Percentiles rank a stretch among this genome's conserved stretches.
phyloP scores from a whole-genome alignment of 2,329 filamentous ascomycete species.

The Epichloe amarillans region DNA sequence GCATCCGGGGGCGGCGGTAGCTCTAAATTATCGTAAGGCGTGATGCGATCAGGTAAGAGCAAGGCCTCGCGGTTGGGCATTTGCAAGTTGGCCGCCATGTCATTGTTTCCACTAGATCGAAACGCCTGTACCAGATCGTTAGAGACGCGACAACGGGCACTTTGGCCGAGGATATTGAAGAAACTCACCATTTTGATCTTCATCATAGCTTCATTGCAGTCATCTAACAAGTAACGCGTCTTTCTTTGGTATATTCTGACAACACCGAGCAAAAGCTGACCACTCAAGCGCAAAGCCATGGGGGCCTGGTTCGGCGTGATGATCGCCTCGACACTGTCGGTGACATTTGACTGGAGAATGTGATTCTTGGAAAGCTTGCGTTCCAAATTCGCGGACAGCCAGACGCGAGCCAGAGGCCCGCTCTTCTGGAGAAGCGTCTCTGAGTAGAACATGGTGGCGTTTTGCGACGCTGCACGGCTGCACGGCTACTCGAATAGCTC shows the following conservation, averaged over 20 bases:
- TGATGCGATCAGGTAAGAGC: constrained; percentile 82
- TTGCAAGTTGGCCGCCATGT: constrained; percentile 73
- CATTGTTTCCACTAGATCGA: constrained; percentile 85
- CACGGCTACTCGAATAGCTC: constrained; percentile 4
- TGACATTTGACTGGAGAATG: constrained; percentile 86
- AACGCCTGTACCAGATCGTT: constrained; percentile 54
- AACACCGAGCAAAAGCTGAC: constrained; percentile 86
- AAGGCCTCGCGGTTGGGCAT: constrained; percentile 74
- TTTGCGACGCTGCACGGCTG: constrained; percentile 17
- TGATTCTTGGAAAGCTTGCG: constrained; percentile 97
- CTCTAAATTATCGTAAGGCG: constrained; percentile 71
- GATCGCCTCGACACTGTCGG: constrained; percentile 89
- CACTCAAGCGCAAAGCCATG: constrained; percentile 85
- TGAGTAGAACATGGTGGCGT: constrained; percentile 80
- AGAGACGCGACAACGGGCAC: constrained; percentile 12
- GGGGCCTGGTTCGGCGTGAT: constrained; percentile 87
- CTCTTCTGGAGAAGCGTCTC: constrained; percentile 93
- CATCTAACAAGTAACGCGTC: constrained; percentile 87
- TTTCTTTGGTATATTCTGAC: constrained; percentile 97
- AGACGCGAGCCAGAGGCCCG: constrained; percentile 91
- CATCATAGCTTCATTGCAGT: constrained; percentile 93
- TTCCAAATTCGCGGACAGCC: constrained; percentile 95
- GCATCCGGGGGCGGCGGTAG: constrained; percentile 77
- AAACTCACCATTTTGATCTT: constrained; percentile 89
- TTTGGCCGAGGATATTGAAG: not conserved